phyloP scores from a whole-genome alignment of 305 asterid genomes.

The Fraxinus nigra region DNA sequence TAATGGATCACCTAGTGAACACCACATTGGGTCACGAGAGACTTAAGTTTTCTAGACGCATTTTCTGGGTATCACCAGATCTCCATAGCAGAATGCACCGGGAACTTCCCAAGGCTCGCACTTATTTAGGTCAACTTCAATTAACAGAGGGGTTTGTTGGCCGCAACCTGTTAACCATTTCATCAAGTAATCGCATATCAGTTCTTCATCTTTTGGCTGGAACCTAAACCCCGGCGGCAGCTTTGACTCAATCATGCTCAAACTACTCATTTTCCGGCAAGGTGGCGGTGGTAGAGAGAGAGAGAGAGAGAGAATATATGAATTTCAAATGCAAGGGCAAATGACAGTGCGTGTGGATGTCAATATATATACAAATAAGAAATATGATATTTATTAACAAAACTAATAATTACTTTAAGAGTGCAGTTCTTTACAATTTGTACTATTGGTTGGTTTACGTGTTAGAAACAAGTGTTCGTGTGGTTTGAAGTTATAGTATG shows the following conservation, averaged over 20 bases:
- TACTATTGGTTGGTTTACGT: conserved; percentile 35
- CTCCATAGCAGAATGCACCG: conserved; percentile 28
- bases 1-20: no score
- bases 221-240: conserved; percentile 91
- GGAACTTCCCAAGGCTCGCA: conserved; percentile 98
- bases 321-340: conserved; percentile 13
- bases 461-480: conserved; percentile 29
- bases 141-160: conserved; percentile 45
- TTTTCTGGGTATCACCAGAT: no score
- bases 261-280: conserved; percentile 41
- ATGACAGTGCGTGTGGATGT: conserved; percentile 18
- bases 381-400: background rate
- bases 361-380: conserved; percentile 9
- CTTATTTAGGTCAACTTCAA: conserved; percentile 79
- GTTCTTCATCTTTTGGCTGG: conserved; percentile 84
- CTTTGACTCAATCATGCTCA: conserved; percentile 71
- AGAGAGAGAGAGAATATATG: background rate
- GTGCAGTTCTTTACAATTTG: background rate
- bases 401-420: background rate
- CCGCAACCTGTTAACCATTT: conserved; percentile 43
- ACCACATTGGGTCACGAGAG: no score
- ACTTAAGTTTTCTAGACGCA: no score
- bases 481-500: conserved; percentile 24
- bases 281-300: background rate
- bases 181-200: conserved; percentile 71